Evolutionary conservation across 2,329 filamentous ascomycete species (phyloP).

Genomic region (Chrysosporium queenslandicum): DNA sequence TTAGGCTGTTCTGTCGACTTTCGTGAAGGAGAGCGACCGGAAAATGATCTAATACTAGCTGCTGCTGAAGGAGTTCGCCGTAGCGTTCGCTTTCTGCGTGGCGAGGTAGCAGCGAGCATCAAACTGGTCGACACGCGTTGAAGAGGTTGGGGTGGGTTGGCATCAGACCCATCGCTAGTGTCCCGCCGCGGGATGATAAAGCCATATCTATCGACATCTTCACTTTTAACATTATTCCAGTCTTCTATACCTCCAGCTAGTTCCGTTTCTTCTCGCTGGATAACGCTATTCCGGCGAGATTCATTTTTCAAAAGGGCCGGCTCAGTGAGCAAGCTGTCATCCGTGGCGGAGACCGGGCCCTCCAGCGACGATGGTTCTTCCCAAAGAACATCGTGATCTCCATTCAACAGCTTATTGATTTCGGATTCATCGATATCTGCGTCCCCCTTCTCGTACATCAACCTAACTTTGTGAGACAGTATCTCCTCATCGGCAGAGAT

Average conservation of each 20-base stretch:
- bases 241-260: constrained; percentile 55
- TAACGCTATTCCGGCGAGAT: constrained; percentile 26
- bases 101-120: constrained; percentile 46
- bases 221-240: constrained; percentile 51
- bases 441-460: constrained; percentile 55
- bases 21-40: constrained; percentile 31
- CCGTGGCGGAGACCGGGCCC: constrained; percentile 22
- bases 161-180: constrained; percentile 22
- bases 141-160: constrained; percentile 35
- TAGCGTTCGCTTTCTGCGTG: constrained; percentile 44
- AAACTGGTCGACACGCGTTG: constrained; percentile 53
- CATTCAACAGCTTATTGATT: constrained; percentile 29
- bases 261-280: constrained; percentile 46
- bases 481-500: constrained; percentile 56
- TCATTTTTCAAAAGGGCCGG: constrained; percentile 21
- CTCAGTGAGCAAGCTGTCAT: constrained; percentile 24
- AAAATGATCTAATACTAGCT: constrained; percentile 37
- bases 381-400: constrained; percentile 33
- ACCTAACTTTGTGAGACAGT: constrained; percentile 51
- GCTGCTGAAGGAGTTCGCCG: constrained; percentile 42
- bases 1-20: constrained; percentile 36
- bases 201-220: constrained; percentile 55
- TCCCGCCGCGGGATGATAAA: constrained; percentile 46
- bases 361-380: constrained; percentile 29
- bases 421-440: constrained; percentile 42